Percentiles rank a stretch among this genome's conserved stretches.
Conservation (phyloP, 345 rosid species). For the Lepidium didymum region DNA sequence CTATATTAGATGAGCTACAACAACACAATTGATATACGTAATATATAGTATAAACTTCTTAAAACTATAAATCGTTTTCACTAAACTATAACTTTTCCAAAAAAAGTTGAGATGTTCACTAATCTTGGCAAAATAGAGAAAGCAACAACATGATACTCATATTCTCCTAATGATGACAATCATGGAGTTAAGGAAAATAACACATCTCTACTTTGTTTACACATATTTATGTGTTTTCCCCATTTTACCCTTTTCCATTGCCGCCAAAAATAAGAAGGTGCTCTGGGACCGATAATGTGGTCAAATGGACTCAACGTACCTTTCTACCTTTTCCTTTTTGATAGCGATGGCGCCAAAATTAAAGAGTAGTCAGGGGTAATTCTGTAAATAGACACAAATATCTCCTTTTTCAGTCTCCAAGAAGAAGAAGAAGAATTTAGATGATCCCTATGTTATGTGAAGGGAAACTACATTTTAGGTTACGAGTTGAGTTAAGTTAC, state of each 20-base stretch:
- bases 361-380: neutral
- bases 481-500: slow-evolving; percentile 19
- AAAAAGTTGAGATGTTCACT: neutral
- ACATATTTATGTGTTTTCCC: neutral
- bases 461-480: slow-evolving; percentile 5
- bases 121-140: neutral
- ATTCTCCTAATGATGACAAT: slow-evolving; percentile 25
- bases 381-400: neutral
- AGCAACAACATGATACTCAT: slow-evolving; percentile 13
- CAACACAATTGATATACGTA: neutral
- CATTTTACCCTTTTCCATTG: slow-evolving; percentile 3
- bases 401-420: slow-evolving; percentile 12
- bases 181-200: slow-evolving; percentile 26
- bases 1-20: neutral
- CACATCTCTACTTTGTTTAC: slow-evolving; percentile 21
- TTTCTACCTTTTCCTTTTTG: slow-evolving; percentile 12
- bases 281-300: slow-evolving; percentile 9
- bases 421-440: neutral
- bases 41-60: neutral
- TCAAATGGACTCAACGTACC: slow-evolving; percentile 25
- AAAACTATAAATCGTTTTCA: neutral
- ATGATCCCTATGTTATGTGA: slow-evolving; percentile 23
- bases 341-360: slow-evolving; percentile 21
- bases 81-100: neutral
- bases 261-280: slow-evolving; percentile 16